Percentiles rank a stretch among this genome's conserved stretches.
Conservation (phyloP, 306 rosid genomes). For the Casuarina glauca region DNA sequence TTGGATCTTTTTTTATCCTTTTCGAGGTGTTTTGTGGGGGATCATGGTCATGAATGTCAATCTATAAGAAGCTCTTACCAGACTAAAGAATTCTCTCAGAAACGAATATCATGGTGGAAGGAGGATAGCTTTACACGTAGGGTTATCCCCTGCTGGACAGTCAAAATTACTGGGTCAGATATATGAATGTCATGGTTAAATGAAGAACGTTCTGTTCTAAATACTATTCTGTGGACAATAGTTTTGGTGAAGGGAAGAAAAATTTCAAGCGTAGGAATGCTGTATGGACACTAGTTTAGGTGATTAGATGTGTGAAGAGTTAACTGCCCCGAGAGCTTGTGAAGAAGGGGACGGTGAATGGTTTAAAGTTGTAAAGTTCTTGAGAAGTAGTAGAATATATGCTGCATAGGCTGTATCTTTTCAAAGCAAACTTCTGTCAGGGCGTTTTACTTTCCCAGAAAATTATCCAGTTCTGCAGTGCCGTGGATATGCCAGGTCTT, state of each 20-base stretch:
- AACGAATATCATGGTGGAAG: background rate
- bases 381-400: background rate
- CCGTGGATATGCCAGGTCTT: background rate
- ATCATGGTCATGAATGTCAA: background rate
- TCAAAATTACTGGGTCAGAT: too few relatives aligned
- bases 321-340: background rate
- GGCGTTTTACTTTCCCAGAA: background rate
- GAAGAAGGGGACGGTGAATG: background rate
- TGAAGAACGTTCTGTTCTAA: too few relatives aligned
- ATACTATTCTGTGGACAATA: too few relatives aligned
- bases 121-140: background rate
- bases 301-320: background rate
- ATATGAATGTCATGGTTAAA: too few relatives aligned
- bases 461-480: background rate
- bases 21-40: too few relatives aligned
- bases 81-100: background rate
- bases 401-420: background rate
- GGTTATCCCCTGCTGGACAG: too few relatives aligned
- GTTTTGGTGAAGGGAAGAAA: too few relatives aligned
- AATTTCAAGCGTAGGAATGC: background rate
- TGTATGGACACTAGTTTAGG: background rate
- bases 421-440: background rate
- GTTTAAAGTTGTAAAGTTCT: background rate
- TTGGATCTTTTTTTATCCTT: background rate
- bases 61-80: background rate